These are phyloP conservation scores for Sequoia sempervirens DNA, from an alignment of 75 land plant genomes.

Conservation along the genomic window DNA sequence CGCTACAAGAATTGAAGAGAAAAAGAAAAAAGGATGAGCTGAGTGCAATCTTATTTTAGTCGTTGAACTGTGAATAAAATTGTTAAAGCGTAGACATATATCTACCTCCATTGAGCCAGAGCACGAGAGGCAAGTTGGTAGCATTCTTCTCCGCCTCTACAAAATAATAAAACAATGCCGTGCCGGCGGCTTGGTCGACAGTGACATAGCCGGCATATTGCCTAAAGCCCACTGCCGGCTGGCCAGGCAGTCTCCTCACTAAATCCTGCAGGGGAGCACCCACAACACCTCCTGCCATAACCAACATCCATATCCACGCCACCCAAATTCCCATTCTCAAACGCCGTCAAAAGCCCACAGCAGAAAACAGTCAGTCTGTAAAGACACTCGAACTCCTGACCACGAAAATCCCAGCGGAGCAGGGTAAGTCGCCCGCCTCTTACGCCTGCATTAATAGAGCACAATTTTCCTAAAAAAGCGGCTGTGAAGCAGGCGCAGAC, in stretches of 20 bases:
- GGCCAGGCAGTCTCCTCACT: slow-evolving; percentile 25
- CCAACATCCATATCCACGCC: neutral
- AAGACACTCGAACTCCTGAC: neutral
- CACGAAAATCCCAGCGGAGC: neutral
- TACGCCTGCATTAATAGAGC: neutral
- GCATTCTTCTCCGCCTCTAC: slow-evolving; percentile 29
- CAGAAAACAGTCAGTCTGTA: neutral
- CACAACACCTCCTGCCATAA: neutral
- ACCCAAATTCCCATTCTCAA: neutral
- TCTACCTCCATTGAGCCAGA: slow-evolving; percentile 51
- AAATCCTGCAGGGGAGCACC: slow-evolving; percentile 19
- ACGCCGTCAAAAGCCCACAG: neutral
- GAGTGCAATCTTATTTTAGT: neutral
- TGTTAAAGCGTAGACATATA: neutral
- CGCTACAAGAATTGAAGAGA: no score
- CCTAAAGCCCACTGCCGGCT: slow-evolving; percentile 27
- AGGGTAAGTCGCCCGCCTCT: neutral
- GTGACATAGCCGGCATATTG: slow-evolving; percentile 36
- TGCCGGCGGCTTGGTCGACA: slow-evolving; percentile 19
- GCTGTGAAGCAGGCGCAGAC: neutral
- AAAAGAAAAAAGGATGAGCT: neutral
- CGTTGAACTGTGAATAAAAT: neutral
- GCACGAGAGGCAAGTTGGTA: slow-evolving; percentile 17
- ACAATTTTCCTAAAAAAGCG: neutral
- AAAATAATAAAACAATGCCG: slow-evolving; percentile 34